Conservation (phyloP, 1,139 yeast species). For the Candida neerlandica region DNA sequence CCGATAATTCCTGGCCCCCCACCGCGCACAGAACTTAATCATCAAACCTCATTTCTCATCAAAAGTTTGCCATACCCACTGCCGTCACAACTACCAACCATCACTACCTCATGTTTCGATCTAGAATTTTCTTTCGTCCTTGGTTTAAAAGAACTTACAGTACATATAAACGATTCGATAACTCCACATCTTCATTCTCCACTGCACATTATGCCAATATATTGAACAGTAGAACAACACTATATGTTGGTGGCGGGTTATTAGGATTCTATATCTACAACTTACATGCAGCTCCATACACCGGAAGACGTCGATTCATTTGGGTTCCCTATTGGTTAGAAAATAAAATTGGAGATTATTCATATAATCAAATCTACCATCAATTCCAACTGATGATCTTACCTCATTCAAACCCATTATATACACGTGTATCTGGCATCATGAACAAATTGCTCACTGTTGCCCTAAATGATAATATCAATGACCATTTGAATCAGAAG, state of each 20-base stretch:
- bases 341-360: conserved; percentile 62
- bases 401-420: conserved; percentile 56
- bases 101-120: neutral
- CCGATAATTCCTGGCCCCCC: neutral
- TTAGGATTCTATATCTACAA: conserved; percentile 60
- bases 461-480: conserved; percentile 37
- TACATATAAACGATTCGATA: conserved; percentile 25
- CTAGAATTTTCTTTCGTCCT: conserved; percentile 2
- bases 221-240: conserved; percentile 20
- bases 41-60: too few relatives aligned
- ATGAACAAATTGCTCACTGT: conserved; percentile 68
- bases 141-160: conserved; percentile 16
- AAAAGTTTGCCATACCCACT: neutral
- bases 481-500: conserved; percentile 23
- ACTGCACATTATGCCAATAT: conserved; percentile 14
- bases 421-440: conserved; percentile 56
- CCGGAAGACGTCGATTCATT: conserved; percentile 72
- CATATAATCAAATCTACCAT: conserved; percentile 61
- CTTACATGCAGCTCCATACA: conserved; percentile 80
- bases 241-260: conserved; percentile 24
- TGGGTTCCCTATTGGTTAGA: conserved; percentile 75
- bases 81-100: neutral
- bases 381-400: conserved; percentile 51
- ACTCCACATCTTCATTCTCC: conserved; percentile 13
- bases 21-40: neutral